Base-by-base conservation (phyloP, 2,329 filamentous ascomycete genomes). In the Ustulina deusta region DNA sequence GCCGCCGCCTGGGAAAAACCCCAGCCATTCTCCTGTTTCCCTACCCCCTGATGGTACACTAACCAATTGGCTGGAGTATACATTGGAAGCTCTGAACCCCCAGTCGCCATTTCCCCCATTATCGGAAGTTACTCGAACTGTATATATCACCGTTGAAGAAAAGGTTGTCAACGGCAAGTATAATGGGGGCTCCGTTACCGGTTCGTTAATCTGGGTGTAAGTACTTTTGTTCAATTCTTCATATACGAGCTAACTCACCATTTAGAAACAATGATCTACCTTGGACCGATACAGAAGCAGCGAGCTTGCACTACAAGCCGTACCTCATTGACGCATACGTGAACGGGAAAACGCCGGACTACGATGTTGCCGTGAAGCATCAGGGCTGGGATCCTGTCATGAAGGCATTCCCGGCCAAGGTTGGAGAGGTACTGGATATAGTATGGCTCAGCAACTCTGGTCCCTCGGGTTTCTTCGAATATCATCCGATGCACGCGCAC, bases 401-500 rank as follows among this genome's bases (percentile, higher is more conserved):
- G 0, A 76, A 79, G 11, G 81, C 83, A 0, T 90, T 84, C 73
- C 85, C 87, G 0, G 86, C 84, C 0, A 79, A 81, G 49, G 73
- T 88, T 1, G 87, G 87, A 29, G 87, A 90, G 73, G 83, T 87
- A 0, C 75, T 88, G 3, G 85, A 87, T 63, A 84, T 87, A 22
- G 82, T 89, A 5, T 79, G 83, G 71, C 77, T 81, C 49, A 84
- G 82, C 71, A 83, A 79, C 73, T 74, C 75, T 2, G 77, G 76
- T 0, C 73, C 75, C 40, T 75, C 74, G 13, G 78, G 82, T 3
- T 74, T 78, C 1, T 80, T 81, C 51, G 82, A 85, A 68, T 79
- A 79, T 59, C 86, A 88, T 69, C 86, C 87, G 0, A 84, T 87
- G 73, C 87, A 89, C 72, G 79, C 81, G 1, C 87, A 89, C 74